These are phyloP conservation scores for Trametes sp. DNA, from an alignment of 1,284 basidiomycete genomes.

Conservation along the genomic window DNA sequence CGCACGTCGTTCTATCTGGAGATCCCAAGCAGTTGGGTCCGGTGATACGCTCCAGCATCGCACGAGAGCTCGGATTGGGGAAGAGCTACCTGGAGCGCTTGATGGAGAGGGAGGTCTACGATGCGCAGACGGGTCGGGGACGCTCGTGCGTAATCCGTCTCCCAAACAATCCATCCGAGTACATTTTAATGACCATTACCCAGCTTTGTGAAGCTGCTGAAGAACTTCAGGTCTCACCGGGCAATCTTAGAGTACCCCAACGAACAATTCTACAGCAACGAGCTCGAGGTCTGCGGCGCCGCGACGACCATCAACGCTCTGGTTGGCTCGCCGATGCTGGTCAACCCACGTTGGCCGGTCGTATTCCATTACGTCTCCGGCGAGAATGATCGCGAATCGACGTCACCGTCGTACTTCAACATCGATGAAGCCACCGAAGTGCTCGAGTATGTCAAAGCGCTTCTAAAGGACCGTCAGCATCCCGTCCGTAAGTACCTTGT, in stretches of 20 bases:
- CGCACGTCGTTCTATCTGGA: constrained; percentile 60
- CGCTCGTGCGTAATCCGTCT: constrained; percentile 45
- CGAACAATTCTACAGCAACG: constrained; percentile 59
- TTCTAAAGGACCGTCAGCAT: constrained; percentile 30
- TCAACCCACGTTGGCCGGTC: constrained; percentile 49
- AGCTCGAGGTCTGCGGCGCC: constrained; percentile 54
- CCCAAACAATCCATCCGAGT: neutral
- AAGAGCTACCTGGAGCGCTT: constrained; percentile 59
- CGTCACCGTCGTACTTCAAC: constrained; percentile 60
- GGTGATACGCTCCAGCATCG: constrained; percentile 56
- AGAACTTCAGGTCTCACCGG: constrained; percentile 66
- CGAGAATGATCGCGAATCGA: constrained; percentile 50
- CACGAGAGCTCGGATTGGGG: constrained; percentile 52
- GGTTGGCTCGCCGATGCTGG: constrained; percentile 27
- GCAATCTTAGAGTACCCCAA: constrained; percentile 67
- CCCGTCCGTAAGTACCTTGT: constrained; percentile 23
- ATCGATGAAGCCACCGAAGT: constrained; percentile 52
- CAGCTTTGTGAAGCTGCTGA: constrained; percentile 57
- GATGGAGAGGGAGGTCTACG: constrained; percentile 56
- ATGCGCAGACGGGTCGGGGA: constrained; percentile 40
- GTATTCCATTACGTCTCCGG: constrained; percentile 56
- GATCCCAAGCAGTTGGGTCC: constrained; percentile 69
- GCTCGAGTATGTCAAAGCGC: constrained; percentile 46
- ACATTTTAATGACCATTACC: no score
- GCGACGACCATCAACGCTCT: constrained; percentile 45